Base-by-base conservation (phyloP, 1,284 basidiomycete genomes). In the Pyrrhoderma noxium region DNA sequence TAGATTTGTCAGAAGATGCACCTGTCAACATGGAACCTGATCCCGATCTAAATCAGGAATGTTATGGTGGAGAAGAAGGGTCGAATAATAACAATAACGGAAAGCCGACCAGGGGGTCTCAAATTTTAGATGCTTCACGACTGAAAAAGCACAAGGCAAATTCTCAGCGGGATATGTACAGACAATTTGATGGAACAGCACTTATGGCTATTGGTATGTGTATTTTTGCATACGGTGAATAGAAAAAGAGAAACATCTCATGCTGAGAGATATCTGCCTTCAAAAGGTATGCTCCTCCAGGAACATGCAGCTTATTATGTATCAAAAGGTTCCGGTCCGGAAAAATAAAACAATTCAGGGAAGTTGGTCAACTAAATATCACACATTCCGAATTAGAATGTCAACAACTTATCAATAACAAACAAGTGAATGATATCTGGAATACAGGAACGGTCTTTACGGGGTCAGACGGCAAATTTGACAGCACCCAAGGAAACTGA, bases 151-250 rank as follows among this genome's bases (percentile, higher is more conserved):
- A 23, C 9, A 54, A 58, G 57, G 22, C 55, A 42, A 53, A 19
- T 40, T 55, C 34, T 58, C 40, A 46, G 8, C 72, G 71, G 53
- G 81, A 86, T 56, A 88, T 88, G 85, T 87, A 87, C 62, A 84
- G 75, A 59, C 70, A 75, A 2, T 71, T 87, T 56, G 82, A 87
- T 59, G 85, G 85, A 1, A 80, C 82, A 11, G 81, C 82, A 2
- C 71, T 88, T 40, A 71, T 88, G 65, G 82, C 76, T 3, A 71
- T 88, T 58, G 84, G 85, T 85, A 41, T 54, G 39, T 22, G 14
- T 31, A 5, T 31, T 31, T 31, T 31, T 11, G 27, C 27, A 11
- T 31, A 11, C 27, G 27, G 27, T 11, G 27, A 31, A 31, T 31
- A 31, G 11, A 31, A 31, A n/a, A 5, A 31, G 5, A 31, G 11